These are phyloP conservation scores for Fraxinus greggii DNA, from an alignment of 305 asterid genomes.

Conservation along the genomic window DNA sequence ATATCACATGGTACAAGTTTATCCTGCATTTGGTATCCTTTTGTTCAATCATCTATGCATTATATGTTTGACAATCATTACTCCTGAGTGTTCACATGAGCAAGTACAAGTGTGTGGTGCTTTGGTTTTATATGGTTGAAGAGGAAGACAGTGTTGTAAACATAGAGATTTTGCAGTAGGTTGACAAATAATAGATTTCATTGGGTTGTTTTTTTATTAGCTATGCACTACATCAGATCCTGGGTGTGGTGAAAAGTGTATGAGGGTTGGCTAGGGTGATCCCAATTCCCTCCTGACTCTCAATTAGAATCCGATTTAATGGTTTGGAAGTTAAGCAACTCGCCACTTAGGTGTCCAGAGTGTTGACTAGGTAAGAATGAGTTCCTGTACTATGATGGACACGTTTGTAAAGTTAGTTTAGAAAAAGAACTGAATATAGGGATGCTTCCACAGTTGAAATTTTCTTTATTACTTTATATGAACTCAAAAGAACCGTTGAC, in stretches of 20 bases:
- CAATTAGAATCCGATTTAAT: background rate
- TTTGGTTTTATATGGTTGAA: background rate
- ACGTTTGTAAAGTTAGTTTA: background rate
- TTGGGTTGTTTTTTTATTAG: background rate
- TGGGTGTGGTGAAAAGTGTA: background rate
- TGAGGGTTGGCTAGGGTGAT: background rate
- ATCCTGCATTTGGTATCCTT: background rate
- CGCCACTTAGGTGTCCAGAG: background rate
- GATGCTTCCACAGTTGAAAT: background rate
- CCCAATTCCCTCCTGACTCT: background rate
- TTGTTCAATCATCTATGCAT: background rate
- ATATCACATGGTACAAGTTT: slow-evolving; percentile 84
- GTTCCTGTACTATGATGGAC: background rate
- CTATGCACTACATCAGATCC: background rate
- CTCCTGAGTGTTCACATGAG: background rate
- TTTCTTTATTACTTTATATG: background rate
- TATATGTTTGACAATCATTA: background rate
- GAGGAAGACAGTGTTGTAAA: background rate
- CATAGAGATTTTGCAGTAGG: background rate
- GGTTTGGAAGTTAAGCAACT: background rate
- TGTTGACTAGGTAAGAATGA: background rate
- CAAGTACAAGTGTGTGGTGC: background rate
- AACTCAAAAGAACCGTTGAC: background rate
- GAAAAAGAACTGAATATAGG: background rate
- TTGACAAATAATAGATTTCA: background rate